A percentile compares a stretch with the other conserved stretches of the same genome.
Evolutionary conservation across 1,284 basidiomycete species (phyloP).

Genomic region (Wolfiporia cocos): DNA sequence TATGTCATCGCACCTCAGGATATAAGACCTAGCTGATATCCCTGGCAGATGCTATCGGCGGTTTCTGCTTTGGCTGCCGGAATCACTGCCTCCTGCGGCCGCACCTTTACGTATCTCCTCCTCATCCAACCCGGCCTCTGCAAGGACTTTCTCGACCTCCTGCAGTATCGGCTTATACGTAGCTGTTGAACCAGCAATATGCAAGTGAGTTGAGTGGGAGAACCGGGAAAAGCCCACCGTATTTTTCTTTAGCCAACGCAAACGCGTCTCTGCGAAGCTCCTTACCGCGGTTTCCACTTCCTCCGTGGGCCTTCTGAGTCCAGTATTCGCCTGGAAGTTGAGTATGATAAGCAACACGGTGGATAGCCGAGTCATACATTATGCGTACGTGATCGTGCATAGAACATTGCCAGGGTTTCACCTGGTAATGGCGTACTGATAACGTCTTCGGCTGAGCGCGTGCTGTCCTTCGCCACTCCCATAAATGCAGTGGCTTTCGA

Average conservation of each 20-base stretch:
- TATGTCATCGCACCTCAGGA: too few species aligned
- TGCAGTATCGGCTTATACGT: slow-evolving; percentile 75
- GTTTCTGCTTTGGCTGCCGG: slow-evolving; percentile 46
- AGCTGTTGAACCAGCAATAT: slow-evolving; percentile 26
- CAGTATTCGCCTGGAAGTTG: slow-evolving; percentile 64
- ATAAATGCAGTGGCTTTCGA: slow-evolving; percentile 66
- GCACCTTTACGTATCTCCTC: slow-evolving; percentile 66
- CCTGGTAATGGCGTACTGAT: slow-evolving; percentile 83
- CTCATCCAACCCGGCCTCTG: slow-evolving; percentile 83
- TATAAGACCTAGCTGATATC: too few species aligned
- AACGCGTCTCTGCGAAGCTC: slow-evolving; percentile 77
- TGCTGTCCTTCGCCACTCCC: slow-evolving; percentile 64
- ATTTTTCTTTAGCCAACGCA: slow-evolving; percentile 61
- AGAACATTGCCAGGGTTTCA: slow-evolving; percentile 85
- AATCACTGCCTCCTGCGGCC: slow-evolving; percentile 30
- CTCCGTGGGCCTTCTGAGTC: slow-evolving; percentile 66
- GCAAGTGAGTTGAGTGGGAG: slow-evolving; percentile 9
- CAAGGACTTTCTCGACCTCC: slow-evolving; percentile 81
- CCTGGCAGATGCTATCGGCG: slow-evolving; percentile 39
- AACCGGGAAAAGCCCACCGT: slow-evolving; percentile 37
- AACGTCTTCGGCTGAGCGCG: slow-evolving; percentile 64
- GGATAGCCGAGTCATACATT: background rate
- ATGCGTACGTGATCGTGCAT: slow-evolving; percentile 67
- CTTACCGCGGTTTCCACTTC: slow-evolving; percentile 72
- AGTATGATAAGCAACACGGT: background rate